These are phyloP conservation scores for Lentinula guzmanii DNA, from an alignment of 768 basidiomycete genomes.

Conservation along the genomic window DNA sequence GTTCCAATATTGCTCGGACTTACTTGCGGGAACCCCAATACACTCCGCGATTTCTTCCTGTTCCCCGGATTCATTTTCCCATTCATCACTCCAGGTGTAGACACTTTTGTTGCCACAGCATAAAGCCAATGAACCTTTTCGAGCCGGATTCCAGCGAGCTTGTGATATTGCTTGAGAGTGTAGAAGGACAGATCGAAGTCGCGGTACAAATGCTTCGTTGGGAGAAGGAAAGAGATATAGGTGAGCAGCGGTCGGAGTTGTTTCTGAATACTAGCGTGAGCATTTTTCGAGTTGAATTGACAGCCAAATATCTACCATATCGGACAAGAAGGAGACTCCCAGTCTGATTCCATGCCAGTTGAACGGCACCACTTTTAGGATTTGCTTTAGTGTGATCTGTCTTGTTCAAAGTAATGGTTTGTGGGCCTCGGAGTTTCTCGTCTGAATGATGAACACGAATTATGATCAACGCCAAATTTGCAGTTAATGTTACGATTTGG, in stretches of 20 bases:
- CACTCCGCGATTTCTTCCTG: conserved; percentile 86
- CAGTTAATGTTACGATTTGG: background rate
- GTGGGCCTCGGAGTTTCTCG: conserved; percentile 55
- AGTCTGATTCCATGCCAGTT: conserved; percentile 78
- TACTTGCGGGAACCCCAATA: conserved; percentile 82
- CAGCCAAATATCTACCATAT: conserved; percentile 45
- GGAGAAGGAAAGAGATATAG: conserved; percentile 69
- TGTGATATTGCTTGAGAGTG: conserved; percentile 59
- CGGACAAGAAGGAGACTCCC: conserved; percentile 71
- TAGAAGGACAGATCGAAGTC: conserved; percentile 58
- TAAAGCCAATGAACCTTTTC: conserved; percentile 61
- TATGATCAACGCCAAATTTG: background rate
- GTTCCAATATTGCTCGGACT: conserved; percentile 25
- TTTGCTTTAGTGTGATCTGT: conserved; percentile 56
- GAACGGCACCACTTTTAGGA: conserved; percentile 61
- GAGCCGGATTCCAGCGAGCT: conserved; percentile 81
- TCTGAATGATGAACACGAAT: conserved; percentile 31
- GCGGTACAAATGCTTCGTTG: conserved; percentile 51
- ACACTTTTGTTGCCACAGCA: conserved; percentile 64
- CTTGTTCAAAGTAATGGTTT: conserved; percentile 42
- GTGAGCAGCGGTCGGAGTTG: conserved; percentile 54
- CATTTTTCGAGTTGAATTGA: background rate
- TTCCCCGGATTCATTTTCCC: conserved; percentile 50
- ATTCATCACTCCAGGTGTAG: conserved; percentile 82
- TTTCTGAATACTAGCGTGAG: conserved; percentile 37